Evolutionary conservation across 2,329 filamentous ascomycete species (phyloP), one percentile per base, ranked within the genome.

Genomic region (Aspergillus calidoustus): DNA sequence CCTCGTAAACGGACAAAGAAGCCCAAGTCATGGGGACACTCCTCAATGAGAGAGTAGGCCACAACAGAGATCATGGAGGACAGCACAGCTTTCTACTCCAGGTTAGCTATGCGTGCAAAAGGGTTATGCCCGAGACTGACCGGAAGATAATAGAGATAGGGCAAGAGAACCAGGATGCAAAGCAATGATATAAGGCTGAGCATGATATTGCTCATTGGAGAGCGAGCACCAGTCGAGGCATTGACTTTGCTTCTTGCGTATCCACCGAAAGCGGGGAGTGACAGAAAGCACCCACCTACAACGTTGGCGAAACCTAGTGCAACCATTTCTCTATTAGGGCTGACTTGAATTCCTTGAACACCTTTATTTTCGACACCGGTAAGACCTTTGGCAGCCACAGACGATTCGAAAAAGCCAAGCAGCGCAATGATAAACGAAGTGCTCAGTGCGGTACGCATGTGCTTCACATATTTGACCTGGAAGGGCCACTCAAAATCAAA

Each of bases 391-490:
- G 95, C 95, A 1, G 95, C 95, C 13, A 99, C 93, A 0, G 93
- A 97, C 3, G 92, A 97, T 77, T 99, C 95, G 71, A 99, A 99
- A 78, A 99, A 99, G n/a, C 95, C 95, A 0, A 99, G 87, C 25
- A 99, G 83, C 0, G 93, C 92, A 66, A 99, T 97, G 57, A 98
- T 83, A 72, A 99, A 97, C 0, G 92, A 91, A 0, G 95, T 98
- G 55, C 91, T 89, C 84, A 98, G 90, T 43, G 92, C 91, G 64
- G 92, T 90, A 23, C 91, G 89, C 57, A 96, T 91, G 73, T 97
- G 90, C 25, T 87, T 84, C 82, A 98, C 88, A 68, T 96, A 87
- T 5, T 86, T 83, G 2, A 86, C 79, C 66, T 89, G 87, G 71
- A 97, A 95, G 0, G 95, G 94, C 84, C 93, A 97, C 64, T 91